Evolutionary conservation across 2,329 filamentous ascomycete genomes (phyloP), one percentile per base, ranked within the genome.

Genomic region (Chalara sp.): DNA sequence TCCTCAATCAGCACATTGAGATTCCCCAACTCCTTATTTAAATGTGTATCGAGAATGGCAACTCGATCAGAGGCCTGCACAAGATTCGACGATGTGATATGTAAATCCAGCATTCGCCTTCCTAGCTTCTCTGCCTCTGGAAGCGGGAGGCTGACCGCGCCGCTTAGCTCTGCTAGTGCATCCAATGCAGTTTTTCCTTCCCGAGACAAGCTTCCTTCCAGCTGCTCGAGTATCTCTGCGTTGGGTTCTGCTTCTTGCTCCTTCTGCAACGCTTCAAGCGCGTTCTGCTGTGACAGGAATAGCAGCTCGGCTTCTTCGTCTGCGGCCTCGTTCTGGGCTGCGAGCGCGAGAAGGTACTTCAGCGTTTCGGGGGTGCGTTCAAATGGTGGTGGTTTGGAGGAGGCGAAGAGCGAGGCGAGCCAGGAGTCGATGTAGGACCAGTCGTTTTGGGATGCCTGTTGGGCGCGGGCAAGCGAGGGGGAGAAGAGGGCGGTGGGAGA

Each of bases 341-440:
- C 87, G 6, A 96, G 75, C 30, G 84, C 79, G 6, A 95, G 76
- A 4, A 96, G 76, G 1, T 78, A 82, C 56, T 82, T 84, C 46
- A 96, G 75, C 0, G 91, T 96, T 44, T 92, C 87, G 32, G 85
- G 77, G 64, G 93, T 96, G 61, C 89, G 84, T 70, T 97, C 92
- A 67, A 96, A 96, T 1, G 75, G 90, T 0, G 84, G 71, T 0
- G 76, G 66, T 44, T 78, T 79, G 35, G 35, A n/a, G n/a, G n/a
- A 10, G 35, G 35, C n/a, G 35, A 87, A 87, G 63, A 87, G 87
- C 53, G 79, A 76, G 44, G 76, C 74, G 8, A 96, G 80, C 91
- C 92, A 97, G 60, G 75, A 74, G 68, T 95, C 89, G 59, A 96
- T 79, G 58, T 87, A 89, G 50, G 83, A 84, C 92, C 92, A 97